These are phyloP conservation scores for Lathyrus aphaca DNA, from an alignment of 306 rosid species.

Conservation along the genomic window DNA sequence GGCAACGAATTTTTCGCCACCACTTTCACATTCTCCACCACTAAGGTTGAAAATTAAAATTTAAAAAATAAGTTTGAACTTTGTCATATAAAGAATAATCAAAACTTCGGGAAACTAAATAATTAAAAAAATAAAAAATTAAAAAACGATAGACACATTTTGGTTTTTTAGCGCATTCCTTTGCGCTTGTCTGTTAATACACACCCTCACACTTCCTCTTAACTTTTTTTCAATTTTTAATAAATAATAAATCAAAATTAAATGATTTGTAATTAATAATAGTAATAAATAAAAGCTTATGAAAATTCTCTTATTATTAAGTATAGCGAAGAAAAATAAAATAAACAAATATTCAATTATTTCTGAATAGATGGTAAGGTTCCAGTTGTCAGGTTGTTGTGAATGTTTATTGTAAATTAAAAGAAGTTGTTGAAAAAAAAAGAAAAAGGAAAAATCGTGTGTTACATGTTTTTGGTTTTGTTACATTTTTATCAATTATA, in stretches of 20 bases:
- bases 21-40: conserved; percentile 34
- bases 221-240: conserved; percentile 21
- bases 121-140: too few species aligned
- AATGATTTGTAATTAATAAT: neutral
- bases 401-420: conserved; percentile 42
- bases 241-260: neutral
- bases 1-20: conserved; percentile 29
- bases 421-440: conserved; percentile 41
- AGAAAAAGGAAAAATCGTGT: conserved; percentile 36
- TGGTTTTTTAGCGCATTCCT: conserved; percentile 25
- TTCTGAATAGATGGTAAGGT: conserved; percentile 24
- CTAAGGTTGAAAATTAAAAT: conserved; percentile 8
- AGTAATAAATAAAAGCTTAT: neutral
- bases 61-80: neutral
- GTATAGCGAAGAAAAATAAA: conserved; percentile 36
- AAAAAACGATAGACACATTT: conserved; percentile 20
- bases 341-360: neutral
- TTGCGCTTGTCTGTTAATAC: conserved; percentile 30
- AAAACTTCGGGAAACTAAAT: too few species aligned
- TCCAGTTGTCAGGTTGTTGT: conserved; percentile 42
- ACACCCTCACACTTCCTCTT: conserved; percentile 15
- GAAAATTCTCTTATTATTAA: neutral
- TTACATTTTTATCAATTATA: conserved; percentile 35
- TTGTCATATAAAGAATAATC: too few species aligned
- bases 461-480: conserved; percentile 35